Evolutionary conservation across 192 early-diverging fungal genomes (phyloP), one percentile per base, ranked within the genome.

Genomic region (Umbelopsis isabellina): DNA sequence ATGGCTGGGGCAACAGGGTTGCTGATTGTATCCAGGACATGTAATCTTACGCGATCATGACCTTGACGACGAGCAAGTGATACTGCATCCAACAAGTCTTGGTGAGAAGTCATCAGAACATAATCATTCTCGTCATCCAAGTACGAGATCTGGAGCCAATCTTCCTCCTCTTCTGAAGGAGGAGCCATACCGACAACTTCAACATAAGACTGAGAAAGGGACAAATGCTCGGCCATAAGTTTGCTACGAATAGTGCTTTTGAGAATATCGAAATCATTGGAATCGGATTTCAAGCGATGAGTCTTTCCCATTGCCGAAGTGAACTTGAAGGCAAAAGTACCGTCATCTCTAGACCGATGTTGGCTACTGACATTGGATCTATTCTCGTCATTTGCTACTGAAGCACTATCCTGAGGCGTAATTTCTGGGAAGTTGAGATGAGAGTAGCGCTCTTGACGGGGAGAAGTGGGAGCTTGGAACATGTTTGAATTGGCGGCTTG

Each of bases 71-170:
- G 83, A 58, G 96, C 93, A 81, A 93, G 83, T 21, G 82, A 78
- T 0, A 96, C 89, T 9, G 96, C 96, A 51, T 95, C 92, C 27
- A 83, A 77, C 70, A 97, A 79, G 74, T 96, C 96, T 1, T 84
- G 75, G 45, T 91, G 87, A n/a, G 83, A 78, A 20, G 86, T 84
- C 46, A 97, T 83, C 55, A 90, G 77, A 15, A 97, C 90, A 65
- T 84, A 70, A 76, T 97, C 96, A 46, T 89, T 90, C 35, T 97
- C 96, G 55, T 97, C 96, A 75, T 97, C 96, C 68, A 91, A 79
- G 58, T 96, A 97, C 1, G 86, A 85, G 23, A 91, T 79, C 0
- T 82, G 52, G 67, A 81, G 53, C 72, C 76, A 77, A 21, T 73
- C 80, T 13, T 75, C 70, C 4, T 37, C 67, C 9, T 70, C 46